These are phyloP conservation scores for Hemisphaericaspora nanyangensis DNA, from an alignment of 805 yeast genomes.

Conservation along the genomic window DNA sequence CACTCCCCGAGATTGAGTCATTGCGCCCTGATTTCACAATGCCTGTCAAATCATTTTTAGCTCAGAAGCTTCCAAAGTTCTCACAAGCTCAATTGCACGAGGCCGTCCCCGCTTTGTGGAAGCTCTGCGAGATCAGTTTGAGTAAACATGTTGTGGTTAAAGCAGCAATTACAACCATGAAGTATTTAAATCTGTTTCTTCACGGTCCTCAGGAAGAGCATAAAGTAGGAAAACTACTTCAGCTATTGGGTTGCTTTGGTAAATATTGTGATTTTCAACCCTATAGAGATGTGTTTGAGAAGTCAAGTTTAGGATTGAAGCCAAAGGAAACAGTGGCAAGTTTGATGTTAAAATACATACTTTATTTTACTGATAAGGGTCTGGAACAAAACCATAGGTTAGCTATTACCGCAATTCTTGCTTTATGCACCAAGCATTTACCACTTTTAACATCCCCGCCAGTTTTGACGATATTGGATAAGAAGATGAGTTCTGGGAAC, in stretches of 20 bases:
- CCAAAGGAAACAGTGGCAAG: constrained; percentile 55
- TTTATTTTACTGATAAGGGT: constrained; percentile 45
- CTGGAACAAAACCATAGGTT: constrained; percentile 38
- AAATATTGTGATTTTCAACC: constrained; percentile 60
- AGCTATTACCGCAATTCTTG: constrained; percentile 56
- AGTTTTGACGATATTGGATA: constrained; percentile 49
- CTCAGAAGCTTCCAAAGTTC: constrained; percentile 57
- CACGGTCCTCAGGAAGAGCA: constrained; percentile 31
- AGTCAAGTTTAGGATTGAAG: constrained; percentile 39
- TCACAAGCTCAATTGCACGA: constrained; percentile 59
- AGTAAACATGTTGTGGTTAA: constrained; percentile 49
- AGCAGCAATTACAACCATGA: constrained; percentile 63
- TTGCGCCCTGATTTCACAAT: constrained; percentile 49
- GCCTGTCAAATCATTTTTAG: constrained; percentile 48
- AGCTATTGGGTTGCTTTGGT: constrained; percentile 68
- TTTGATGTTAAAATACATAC: constrained; percentile 54
- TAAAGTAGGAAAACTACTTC: constrained; percentile 53
- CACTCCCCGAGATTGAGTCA: constrained; percentile 41
- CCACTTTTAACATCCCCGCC: constrained; percentile 59
- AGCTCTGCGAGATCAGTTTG: constrained; percentile 42
- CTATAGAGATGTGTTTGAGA: constrained; percentile 35
- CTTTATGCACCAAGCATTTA: constrained; percentile 60
- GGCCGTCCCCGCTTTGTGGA: constrained; percentile 71
- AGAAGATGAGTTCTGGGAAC: constrained; percentile 38
- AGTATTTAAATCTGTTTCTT: constrained; percentile 46